Base-by-base conservation (phyloP, 164 flowering plant genomes). In the Vitis riparia region DNA sequence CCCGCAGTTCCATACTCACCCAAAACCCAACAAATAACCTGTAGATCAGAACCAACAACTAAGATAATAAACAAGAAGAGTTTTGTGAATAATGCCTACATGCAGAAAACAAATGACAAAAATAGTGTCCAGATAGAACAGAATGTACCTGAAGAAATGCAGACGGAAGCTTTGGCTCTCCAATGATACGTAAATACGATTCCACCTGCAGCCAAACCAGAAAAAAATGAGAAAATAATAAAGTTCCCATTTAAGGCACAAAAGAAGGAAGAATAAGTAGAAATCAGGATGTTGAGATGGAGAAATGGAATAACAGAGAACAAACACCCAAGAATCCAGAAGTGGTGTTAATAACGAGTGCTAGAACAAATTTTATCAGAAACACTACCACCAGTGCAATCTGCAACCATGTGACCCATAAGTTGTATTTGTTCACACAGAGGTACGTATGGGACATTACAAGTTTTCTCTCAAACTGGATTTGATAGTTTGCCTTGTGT, bases 1-100 rank as follows among this genome's bases (percentile, higher is more conserved):
- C 91, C 97, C 8, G 95, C 90, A 63, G 92, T 96, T 59, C 98
- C 99, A 81, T 96, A 96, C 80, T 96, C 99, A 37, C 99, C 99
- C 82, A 96, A 73, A 55, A 96, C 99, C 99, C 99, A 96, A 72
- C 98, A 96, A 67, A 96, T 96, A 55, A 93, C 97, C 99, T 96
- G 77, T 48, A 66, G 58, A 47, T 51, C 50, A 63, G 32, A 59
- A 71, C 57, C 58, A 27, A 61, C 61, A 11, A 27, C n/a, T 17
- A 69, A 12, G 17, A 44, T 51, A 49, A 68, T 4, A 60, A 50
- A 52, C 57, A n/a, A 53, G 55, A 66, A 3, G 11, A 37, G 27
- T 57, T 14, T 4, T 55, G 51, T 14, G 2, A 61, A 14, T 9
- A 56, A 29, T 48, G 10, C 17, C 30, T 53, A 67, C 59, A 68